These are phyloP conservation scores for Limnanthes douglasii DNA, from an alignment of 345 rosid genomes.

Conservation along the genomic window DNA sequence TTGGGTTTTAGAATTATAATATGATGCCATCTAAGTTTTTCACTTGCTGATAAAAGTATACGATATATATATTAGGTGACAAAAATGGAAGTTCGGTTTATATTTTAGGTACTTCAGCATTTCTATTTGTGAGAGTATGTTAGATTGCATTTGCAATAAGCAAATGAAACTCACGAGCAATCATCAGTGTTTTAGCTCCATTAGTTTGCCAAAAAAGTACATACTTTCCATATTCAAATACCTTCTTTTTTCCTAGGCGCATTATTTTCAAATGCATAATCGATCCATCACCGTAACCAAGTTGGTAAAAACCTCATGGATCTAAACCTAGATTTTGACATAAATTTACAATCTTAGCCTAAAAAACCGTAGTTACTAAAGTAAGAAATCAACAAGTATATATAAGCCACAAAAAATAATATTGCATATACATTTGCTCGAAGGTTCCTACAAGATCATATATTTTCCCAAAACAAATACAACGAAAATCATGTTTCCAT, in stretches of 20 bases:
- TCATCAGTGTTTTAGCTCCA: constrained; percentile 35
- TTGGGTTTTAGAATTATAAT: no score
- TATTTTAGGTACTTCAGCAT: constrained; percentile 4
- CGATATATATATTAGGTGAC: constrained; percentile 62
- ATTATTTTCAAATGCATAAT: constrained; percentile 56
- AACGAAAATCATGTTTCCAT: no score
- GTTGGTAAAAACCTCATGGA: constrained; percentile 82
- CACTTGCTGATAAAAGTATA: constrained; percentile 65
- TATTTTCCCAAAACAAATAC: no score
- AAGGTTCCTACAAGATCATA: no score
- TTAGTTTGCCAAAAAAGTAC: constrained; percentile 36
- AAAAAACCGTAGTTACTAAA: background rate
- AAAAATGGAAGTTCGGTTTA: constrained; percentile 37
- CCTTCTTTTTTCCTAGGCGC: constrained; percentile 92
- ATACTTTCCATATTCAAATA: constrained; percentile 42
- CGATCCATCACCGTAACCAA: constrained; percentile 56
- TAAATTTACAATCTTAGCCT: constrained; percentile 49
- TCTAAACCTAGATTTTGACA: constrained; percentile 60
- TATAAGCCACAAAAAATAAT: background rate
- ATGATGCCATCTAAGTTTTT: constrained; percentile 84
- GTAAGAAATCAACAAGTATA: background rate
- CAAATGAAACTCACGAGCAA: constrained; percentile 34
- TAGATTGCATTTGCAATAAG: constrained; percentile 38
- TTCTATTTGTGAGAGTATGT: constrained; percentile 17
- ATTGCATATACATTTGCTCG: no score